Evolutionary conservation across 768 basidiomycete genomes (phyloP), one percentile per base, ranked within the genome.

Genomic region (Rhizopogon roseolus): DNA sequence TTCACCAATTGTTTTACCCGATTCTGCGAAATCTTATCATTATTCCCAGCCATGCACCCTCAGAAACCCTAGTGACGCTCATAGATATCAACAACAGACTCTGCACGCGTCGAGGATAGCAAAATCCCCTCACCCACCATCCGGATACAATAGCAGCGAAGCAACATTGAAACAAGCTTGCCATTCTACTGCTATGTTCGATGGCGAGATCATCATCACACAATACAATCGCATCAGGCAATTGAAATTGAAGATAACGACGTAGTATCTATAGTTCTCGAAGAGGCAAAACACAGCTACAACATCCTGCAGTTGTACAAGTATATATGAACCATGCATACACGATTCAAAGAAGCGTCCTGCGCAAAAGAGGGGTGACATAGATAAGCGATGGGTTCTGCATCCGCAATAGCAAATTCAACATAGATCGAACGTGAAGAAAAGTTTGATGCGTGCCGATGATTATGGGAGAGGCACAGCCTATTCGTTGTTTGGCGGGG

Each of bases 401-500:
- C 27, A 22, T 50, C 36, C 36, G 49, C 5, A 19, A 38, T 29
- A 14, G 53, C 16, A 38, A 40, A 48, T 44, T 44, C 29, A 19
- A 52, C 13, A 36, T 52, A 48, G 27, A 16, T 4, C n/a, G 46
- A 32, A 11, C 46, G 36, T 7, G 51, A 3, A 22, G 22, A 43
- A 45, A 5, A 28, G 53, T 22, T 14, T 37, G 36, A 25, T 17
- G 28, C 39, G 41, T 53, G 54, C 28, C 6, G 22, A 14, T 25
- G 22, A 22, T 22, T 22, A 22, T 22, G 22, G 22, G 39, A 43
- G 28, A 28, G 13, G 38, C 38, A 27, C 55, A 22, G 40, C 52
- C 66, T 55, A 66, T 32, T 72, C 66, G 52, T 48, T 61, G 59
- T 57, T 62, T 10, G 66, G 66, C 17, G 62, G 65, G 16, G 81